Evolutionary conservation across 1,284 basidiomycete genomes (phyloP).

Genomic region (Apiotrichum domesticum): DNA sequence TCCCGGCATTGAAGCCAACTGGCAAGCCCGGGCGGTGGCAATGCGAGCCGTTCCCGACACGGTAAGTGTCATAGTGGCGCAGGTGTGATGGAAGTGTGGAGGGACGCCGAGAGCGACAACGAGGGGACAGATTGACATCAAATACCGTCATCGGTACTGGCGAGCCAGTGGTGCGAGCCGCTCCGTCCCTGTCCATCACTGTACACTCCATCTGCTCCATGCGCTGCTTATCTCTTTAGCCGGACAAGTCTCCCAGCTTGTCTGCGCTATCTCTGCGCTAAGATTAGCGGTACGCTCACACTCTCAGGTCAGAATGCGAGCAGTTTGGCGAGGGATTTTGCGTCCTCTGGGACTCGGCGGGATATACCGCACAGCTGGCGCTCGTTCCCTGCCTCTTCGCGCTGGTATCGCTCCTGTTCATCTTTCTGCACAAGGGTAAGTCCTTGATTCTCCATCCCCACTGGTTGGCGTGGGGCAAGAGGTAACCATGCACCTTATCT

Average conservation of each 20-base stretch:
- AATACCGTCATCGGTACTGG: no score
- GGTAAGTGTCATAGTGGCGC: constrained; percentile 20
- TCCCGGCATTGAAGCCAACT: not conserved
- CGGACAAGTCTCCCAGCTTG: no score
- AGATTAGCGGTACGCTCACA: not conserved
- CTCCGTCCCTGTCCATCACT: no score
- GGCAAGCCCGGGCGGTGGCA: constrained; percentile 12
- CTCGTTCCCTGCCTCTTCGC: constrained; percentile 44
- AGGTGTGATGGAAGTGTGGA: no score
- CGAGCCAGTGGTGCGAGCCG: no score
- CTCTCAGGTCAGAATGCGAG: constrained; percentile 41
- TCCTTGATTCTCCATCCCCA: not conserved
- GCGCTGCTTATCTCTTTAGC: no score
- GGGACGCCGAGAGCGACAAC: no score
- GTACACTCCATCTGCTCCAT: no score
- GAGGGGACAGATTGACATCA: no score
- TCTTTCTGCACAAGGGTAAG: constrained; percentile 43
- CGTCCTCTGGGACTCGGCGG: constrained; percentile 39
- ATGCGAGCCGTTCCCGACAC: constrained; percentile 42
- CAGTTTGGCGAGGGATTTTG: constrained; percentile 45
- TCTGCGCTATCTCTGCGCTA: not conserved
- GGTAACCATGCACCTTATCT: no score
- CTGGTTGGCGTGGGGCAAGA: no score
- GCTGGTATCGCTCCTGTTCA: constrained; percentile 43
- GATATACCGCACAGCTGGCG: constrained; percentile 43